Evolutionary conservation across 768 basidiomycete genomes (phyloP), one percentile per base, ranked within the genome.

Genomic region (Lentinula sp.): DNA sequence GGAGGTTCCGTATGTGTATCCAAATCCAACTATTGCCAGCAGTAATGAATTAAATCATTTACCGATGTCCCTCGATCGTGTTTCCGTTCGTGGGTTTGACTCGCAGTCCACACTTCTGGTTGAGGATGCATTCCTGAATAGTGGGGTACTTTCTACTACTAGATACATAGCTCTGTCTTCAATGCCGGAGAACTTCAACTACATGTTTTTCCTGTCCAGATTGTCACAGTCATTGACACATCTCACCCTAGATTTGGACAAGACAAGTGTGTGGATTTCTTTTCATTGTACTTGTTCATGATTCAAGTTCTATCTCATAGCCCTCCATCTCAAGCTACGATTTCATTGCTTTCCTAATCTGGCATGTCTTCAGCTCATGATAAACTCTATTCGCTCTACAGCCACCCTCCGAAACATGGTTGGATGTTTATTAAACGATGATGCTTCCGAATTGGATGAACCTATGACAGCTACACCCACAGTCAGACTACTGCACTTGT

Each of bases 41-140:
- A 8, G 0, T 16, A 5, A 1, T 2, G 33, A 18, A 0, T 4
- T 5, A 16, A 7, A n/a, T 9, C 0, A 3, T 4, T 0, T 5
- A 6, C 3, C n/a, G 1, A 13, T 35, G 6, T 48, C 45, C 15
- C 18, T 58, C 9, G 45, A 58, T 35, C 28, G 35, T 20, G 9
- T 58, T 13, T 20, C 0, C 13, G 0, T 58, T 8, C 33, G 16
- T 49, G 57, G 57, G 3, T 58, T 58, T 49, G 45, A 15, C 2
- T 36, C 33, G 1, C 45, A 48, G 13, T 56, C 54, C 5, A 58
- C 45, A 2, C 8, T 50, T 16, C 12, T 49, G 15, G 39, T 58
- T 13, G 57, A 58, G 13, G 57, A 58, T 48, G 42, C 57, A 15
- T 13, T 58, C 15, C 35, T 58, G 0, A 58, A 58, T 35, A 5